Evolutionary conservation across 768 basidiomycete genomes (phyloP).

Genomic region (Russula lepida): DNA sequence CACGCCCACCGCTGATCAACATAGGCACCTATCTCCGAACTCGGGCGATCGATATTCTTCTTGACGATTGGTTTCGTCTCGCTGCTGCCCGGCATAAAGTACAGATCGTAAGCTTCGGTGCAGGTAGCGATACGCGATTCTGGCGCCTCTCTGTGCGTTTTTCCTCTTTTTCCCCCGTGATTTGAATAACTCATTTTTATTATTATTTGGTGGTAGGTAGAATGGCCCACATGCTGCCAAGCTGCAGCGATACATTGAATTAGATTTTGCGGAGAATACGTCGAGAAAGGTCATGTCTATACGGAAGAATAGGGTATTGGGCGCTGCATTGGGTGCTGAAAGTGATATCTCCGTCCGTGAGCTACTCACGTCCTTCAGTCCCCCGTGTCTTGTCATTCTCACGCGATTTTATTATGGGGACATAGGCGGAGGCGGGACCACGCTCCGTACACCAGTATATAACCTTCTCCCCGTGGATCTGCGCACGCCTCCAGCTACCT

Average conservation of each 20-base stretch:
- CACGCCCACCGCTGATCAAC: slow-evolving; percentile 85
- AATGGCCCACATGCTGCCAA: slow-evolving; percentile 43
- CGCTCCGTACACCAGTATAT: slow-evolving; percentile 48
- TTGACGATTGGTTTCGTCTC: slow-evolving; percentile 45
- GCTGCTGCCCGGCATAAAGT: slow-evolving; percentile 37
- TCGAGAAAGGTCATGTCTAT: slow-evolving; percentile 77
- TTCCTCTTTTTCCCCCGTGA: background rate
- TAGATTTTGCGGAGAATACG: slow-evolving; percentile 87
- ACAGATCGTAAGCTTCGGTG: slow-evolving; percentile 91
- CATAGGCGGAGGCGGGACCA: slow-evolving; percentile 54
- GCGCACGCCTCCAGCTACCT: slow-evolving; percentile 44
- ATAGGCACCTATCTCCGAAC: slow-evolving; percentile 87
- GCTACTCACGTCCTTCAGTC: background rate
- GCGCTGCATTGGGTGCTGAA: slow-evolving; percentile 40
- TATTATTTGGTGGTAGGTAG: slow-evolving; percentile 30
- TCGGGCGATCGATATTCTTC: slow-evolving; percentile 67
- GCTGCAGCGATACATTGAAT: slow-evolving; percentile 65
- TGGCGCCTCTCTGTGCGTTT: slow-evolving; percentile 79
- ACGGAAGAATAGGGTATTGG: slow-evolving; percentile 53
- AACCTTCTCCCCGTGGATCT: slow-evolving; percentile 75
- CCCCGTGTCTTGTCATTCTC: background rate
- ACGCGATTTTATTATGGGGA: slow-evolving; percentile 13
- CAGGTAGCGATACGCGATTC: slow-evolving; percentile 92
- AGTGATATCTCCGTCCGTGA: slow-evolving; percentile 38
- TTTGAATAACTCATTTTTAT: background rate